Conservation (phyloP, 2,329 filamentous ascomycete genomes). For the Paecilomyces variotii region DNA sequence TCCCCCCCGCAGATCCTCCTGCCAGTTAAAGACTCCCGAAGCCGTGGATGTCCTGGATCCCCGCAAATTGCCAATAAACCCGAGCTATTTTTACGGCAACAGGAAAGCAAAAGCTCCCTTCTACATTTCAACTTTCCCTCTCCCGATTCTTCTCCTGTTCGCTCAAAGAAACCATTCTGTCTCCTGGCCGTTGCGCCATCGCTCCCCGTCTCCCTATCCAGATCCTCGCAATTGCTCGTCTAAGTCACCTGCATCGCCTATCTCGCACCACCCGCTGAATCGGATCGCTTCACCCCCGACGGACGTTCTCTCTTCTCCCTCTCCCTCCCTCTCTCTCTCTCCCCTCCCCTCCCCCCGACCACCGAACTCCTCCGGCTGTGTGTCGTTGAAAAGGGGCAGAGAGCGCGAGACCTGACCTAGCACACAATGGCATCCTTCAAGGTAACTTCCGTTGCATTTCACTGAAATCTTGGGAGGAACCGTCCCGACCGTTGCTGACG, state of each 20-base stretch:
- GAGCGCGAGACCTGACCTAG: slow-evolving; percentile 19
- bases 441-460: slow-evolving; percentile 13
- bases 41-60: neutral
- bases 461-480: neutral
- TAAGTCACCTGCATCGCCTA: neutral
- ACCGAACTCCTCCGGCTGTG: neutral
- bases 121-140: neutral
- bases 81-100: neutral
- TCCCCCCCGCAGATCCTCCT: neutral
- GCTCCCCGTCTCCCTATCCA: neutral
- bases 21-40: neutral
- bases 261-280: slow-evolving; percentile 8
- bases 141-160: neutral
- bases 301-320: neutral
- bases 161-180: neutral
- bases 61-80: neutral
- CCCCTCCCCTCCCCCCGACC: neutral
- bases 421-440: slow-evolving; percentile 33
- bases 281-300: slow-evolving; percentile 9
- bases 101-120: neutral
- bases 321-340: neutral
- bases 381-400: slow-evolving; percentile 19
- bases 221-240: neutral
- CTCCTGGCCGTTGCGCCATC: neutral
- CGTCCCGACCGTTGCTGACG: neutral